Conservation (phyloP, 1,284 basidiomycete species). For the Trametes pubescens region DNA sequence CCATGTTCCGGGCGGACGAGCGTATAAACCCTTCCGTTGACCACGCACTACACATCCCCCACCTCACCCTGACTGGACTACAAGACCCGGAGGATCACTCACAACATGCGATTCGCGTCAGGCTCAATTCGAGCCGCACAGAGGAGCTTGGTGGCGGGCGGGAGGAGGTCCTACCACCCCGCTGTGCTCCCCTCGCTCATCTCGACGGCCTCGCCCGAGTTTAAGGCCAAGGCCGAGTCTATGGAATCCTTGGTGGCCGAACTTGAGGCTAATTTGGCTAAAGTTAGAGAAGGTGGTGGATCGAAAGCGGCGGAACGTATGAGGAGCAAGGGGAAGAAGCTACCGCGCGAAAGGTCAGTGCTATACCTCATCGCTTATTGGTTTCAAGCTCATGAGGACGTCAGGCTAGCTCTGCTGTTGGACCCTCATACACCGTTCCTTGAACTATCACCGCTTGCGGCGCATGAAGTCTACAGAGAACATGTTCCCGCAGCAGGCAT, state of each 20-base stretch:
- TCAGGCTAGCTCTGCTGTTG: slow-evolving; percentile 67
- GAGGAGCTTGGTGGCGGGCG: slow-evolving; percentile 18
- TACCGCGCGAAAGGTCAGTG: slow-evolving; percentile 85
- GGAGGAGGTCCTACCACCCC: slow-evolving; percentile 61
- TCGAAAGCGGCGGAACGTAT: slow-evolving; percentile 80
- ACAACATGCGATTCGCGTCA: slow-evolving; percentile 25
- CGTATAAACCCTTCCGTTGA: slow-evolving; percentile 5
- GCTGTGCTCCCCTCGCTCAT: slow-evolving; percentile 76
- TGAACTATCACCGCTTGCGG: slow-evolving; percentile 88
- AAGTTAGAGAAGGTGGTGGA: slow-evolving; percentile 69
- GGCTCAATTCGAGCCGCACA: slow-evolving; percentile 24
- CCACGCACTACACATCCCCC: neutral
- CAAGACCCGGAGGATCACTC: neutral
- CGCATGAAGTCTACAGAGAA: slow-evolving; percentile 88
- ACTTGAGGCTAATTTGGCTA: slow-evolving; percentile 63
- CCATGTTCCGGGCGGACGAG: slow-evolving; percentile 26
- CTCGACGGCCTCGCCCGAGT: slow-evolving; percentile 75
- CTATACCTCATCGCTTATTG: neutral
- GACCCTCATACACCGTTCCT: slow-evolving; percentile 92
- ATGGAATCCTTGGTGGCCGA: slow-evolving; percentile 77
- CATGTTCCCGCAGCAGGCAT: slow-evolving; percentile 89
- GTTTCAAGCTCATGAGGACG: slow-evolving; percentile 34
- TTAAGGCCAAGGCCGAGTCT: slow-evolving; percentile 65
- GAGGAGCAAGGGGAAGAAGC: slow-evolving; percentile 81
- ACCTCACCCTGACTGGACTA: neutral